These are phyloP conservation scores for Asterionellopsis glacialis DNA, from an alignment of 108 stramenopile species.

Conservation along the genomic window DNA sequence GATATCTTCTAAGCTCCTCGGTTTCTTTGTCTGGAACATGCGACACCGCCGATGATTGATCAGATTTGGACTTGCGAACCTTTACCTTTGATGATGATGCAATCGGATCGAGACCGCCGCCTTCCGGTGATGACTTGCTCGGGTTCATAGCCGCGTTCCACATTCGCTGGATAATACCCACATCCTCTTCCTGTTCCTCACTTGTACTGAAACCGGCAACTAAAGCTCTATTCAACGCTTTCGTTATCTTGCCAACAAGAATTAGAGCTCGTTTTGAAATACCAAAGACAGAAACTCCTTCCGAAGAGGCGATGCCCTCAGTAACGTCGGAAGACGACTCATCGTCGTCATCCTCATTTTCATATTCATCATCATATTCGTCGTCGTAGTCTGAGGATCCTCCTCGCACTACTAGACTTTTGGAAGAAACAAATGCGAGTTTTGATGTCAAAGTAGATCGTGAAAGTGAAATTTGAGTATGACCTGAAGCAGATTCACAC, in stretches of 20 bases:
- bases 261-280: background rate
- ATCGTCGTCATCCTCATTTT: background rate
- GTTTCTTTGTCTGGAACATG: background rate
- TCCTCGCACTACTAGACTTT: too few relatives aligned
- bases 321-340: background rate
- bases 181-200: background rate
- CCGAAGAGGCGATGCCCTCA: too few relatives aligned
- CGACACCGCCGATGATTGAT: too few relatives aligned
- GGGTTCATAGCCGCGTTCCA: background rate
- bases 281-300: too few relatives aligned
- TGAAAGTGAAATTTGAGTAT: too few relatives aligned
- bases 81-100: background rate
- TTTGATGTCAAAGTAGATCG: too few relatives aligned
- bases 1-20: background rate
- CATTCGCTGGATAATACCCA: background rate
- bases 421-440: too few relatives aligned
- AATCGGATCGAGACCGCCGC: too few relatives aligned
- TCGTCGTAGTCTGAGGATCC: too few relatives aligned
- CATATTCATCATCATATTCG: too few relatives aligned
- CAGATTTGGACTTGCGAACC: background rate
- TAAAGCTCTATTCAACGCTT: background rate
- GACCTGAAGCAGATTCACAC: too few relatives aligned
- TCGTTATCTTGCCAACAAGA: background rate
- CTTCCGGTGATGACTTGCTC: background rate
- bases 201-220: background rate